Percentiles rank a stretch among this genome's conserved stretches.
These are phyloP conservation scores for Penicillium odoratum DNA, from an alignment of 495 filamentous ascomycete genomes.

Conservation along the genomic window DNA sequence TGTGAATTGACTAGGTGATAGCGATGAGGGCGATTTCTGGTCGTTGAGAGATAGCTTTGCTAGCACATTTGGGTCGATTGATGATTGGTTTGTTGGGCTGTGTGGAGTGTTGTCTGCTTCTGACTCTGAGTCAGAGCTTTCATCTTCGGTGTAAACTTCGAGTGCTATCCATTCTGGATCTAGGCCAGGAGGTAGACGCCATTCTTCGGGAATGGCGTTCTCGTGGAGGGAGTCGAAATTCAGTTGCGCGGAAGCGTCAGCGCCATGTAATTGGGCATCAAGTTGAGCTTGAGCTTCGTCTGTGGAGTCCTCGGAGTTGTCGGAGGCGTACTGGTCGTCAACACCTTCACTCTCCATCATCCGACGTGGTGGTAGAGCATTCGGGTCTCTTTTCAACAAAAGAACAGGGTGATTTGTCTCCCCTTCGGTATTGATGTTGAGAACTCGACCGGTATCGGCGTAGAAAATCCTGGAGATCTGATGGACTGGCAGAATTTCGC, in stretches of 20 bases:
- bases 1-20: conserved; percentile 18
- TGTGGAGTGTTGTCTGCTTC: conserved; percentile 42
- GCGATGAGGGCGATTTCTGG: conserved; percentile 20
- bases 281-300: conserved; percentile 61
- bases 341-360: conserved; percentile 58
- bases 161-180: conserved; percentile 97
- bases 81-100: conserved; percentile 20
- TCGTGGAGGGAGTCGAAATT: conserved; percentile 32
- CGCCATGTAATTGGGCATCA: conserved; percentile 64
- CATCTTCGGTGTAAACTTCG: conserved; percentile 74
- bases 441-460: conserved; percentile 89
- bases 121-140: conserved; percentile 60
- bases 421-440: conserved; percentile 80
- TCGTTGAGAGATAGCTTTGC: conserved; percentile 42
- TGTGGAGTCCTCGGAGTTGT: conserved; percentile 31
- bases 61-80: conserved; percentile 41
- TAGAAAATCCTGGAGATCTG: conserved; percentile 97
- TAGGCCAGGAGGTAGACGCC: conserved; percentile 73
- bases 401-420: conserved; percentile 85
- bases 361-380: conserved; percentile 68
- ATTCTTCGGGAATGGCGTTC: conserved; percentile 46
- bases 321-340: conserved; percentile 25
- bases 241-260: conserved; percentile 28
- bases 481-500: conserved; percentile 82
- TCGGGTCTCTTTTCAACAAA: conserved; percentile 79